These are phyloP conservation scores for Pyrus communis DNA, from an alignment of 306 rosid genomes.

Conservation along the genomic window DNA sequence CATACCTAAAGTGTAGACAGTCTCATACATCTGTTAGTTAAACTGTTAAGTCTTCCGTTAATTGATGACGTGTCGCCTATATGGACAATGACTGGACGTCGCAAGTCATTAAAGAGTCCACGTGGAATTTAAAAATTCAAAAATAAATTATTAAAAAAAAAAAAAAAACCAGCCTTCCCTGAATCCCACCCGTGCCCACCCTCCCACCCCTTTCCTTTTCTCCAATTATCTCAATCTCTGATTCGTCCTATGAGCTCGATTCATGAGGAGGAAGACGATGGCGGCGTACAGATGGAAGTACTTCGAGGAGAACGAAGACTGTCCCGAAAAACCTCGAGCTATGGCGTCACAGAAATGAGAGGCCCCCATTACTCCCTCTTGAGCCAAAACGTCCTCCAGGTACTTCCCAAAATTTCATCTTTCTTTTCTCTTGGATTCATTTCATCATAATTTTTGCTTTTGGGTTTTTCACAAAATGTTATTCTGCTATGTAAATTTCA, in stretches of 20 bases:
- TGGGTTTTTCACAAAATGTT: not conserved
- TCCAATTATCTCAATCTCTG: not conserved
- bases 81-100: too few species aligned
- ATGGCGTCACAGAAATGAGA: constrained; percentile 82
- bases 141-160: too few species aligned
- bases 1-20: too few species aligned
- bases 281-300: constrained; percentile 66
- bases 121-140: too few species aligned
- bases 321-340: constrained; percentile 82
- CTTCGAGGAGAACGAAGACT: constrained; percentile 76
- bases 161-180: too few species aligned
- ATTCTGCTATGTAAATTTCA: not conserved
- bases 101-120: too few species aligned
- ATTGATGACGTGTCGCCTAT: too few species aligned
- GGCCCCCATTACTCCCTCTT: constrained; percentile 55
- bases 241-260: not conserved
- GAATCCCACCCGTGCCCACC: too few species aligned
- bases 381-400: constrained; percentile 63
- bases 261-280: constrained; percentile 18
- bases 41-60: too few species aligned
- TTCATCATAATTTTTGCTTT: too few species aligned
- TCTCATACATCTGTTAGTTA: too few species aligned
- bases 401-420: not conserved
- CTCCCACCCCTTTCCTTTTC: not conserved
- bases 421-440: not conserved